Percentiles rank a stretch among this genome's conserved stretches.
phyloP scores from a whole-genome alignment of 164 flowering plant species.

The Akebia trifoliata region DNA sequence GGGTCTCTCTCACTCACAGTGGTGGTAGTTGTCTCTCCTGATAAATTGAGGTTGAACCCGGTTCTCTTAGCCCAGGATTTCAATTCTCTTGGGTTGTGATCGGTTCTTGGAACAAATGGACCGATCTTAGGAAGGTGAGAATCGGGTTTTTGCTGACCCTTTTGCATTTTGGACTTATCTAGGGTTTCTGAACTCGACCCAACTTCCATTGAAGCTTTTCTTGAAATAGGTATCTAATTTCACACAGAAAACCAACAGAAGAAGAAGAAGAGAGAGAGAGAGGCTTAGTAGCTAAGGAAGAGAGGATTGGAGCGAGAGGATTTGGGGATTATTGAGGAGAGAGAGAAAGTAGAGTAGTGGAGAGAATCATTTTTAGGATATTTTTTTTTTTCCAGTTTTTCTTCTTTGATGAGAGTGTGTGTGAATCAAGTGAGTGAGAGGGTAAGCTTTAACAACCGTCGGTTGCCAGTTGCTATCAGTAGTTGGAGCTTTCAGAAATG shows the following conservation, averaged over 20 bases:
- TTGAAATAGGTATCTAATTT: constrained; percentile 17
- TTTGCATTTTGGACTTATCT: constrained; percentile 21
- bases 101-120: constrained; percentile 61
- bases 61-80: constrained; percentile 91
- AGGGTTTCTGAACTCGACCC: constrained; percentile 52
- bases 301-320: background rate
- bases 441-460: background rate
- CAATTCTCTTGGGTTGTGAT: constrained; percentile 69
- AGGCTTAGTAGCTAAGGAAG: constrained; percentile 25
- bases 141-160: constrained; percentile 29
- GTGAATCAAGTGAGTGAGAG: constrained; percentile 2
- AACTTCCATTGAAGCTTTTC: constrained; percentile 43
- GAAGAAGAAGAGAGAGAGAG: background rate
- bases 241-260: background rate
- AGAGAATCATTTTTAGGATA: background rate
- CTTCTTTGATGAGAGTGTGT: background rate
- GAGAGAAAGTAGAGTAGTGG: background rate
- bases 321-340: background rate
- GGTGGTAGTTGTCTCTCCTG: constrained; percentile 47
- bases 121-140: constrained; percentile 44
- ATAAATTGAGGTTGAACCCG: constrained; percentile 69
- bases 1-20: constrained; percentile 26
- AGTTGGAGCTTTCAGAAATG: background rate
- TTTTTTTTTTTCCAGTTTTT: background rate
- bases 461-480: constrained; percentile 12